Conservation (phyloP, 768 basidiomycete genomes). For the Lenzites betulinus region DNA sequence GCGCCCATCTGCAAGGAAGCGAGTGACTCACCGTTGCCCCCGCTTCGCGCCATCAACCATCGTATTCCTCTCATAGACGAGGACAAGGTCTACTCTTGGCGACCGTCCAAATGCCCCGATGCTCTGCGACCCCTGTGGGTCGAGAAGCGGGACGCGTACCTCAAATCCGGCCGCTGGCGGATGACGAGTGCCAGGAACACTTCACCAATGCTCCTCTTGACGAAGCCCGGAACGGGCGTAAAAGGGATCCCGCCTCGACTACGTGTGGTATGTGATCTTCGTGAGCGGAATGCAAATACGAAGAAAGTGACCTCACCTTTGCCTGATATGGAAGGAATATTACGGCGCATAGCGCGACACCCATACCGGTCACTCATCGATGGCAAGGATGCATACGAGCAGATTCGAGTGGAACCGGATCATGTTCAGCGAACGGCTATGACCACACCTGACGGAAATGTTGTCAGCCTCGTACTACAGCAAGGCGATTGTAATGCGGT, state of each 20-base stretch:
- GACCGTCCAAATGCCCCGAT: conserved; percentile 40
- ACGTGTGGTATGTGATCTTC: conserved; percentile 16
- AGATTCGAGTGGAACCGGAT: conserved; percentile 27
- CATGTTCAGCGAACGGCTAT: conserved; percentile 27
- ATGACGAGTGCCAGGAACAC: conserved; percentile 31
- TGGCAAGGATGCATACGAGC: conserved; percentile 34
- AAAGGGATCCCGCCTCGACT: conserved; percentile 11
- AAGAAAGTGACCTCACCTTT: conserved; percentile 28
- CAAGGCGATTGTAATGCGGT: conserved; percentile 36
- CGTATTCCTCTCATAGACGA: conserved; percentile 38
- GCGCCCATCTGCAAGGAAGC: conserved; percentile 10
- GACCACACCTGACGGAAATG: conserved; percentile 33
- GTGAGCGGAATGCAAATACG: conserved; percentile 29
- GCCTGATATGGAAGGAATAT: conserved; percentile 30
- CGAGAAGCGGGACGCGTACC: conserved; percentile 34
- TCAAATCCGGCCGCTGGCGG: conserved; percentile 35
- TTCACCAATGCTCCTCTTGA: conserved; percentile 36
- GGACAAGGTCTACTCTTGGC: conserved; percentile 36
- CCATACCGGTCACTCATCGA: conserved; percentile 27
- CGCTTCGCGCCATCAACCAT: conserved; percentile 39
- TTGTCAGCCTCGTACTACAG: conserved; percentile 34
- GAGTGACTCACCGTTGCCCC: conserved; percentile 27
- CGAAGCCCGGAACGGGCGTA: conserved; percentile 25
- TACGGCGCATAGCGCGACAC: conserved; percentile 19
- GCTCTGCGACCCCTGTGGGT: conserved; percentile 28